Evolutionary conservation across 225 moss, liverwort and hornwort species (phyloP).

Genomic region (Straminergon stramineum): DNA sequence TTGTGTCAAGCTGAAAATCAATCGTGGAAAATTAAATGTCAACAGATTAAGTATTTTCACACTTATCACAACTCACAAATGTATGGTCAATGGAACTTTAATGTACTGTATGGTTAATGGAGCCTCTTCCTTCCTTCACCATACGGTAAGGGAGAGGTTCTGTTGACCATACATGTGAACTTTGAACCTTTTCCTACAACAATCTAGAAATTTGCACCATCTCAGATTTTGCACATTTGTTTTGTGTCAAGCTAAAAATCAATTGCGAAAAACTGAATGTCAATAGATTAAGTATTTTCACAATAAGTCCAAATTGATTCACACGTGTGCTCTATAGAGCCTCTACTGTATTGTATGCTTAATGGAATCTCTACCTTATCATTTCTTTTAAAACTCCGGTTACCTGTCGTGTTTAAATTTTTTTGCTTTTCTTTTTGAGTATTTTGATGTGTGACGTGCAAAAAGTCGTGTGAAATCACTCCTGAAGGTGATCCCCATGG

Average conservation of each 20-base stretch:
- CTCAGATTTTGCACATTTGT: not conserved
- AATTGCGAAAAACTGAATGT: not conserved
- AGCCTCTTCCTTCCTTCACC: not conserved
- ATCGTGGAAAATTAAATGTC: not conserved
- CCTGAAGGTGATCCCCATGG: constrained; percentile 48
- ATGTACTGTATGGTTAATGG: not conserved
- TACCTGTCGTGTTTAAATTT: not conserved
- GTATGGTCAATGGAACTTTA: not conserved
- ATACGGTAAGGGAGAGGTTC: not conserved
- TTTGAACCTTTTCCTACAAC: not conserved
- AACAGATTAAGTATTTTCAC: not conserved
- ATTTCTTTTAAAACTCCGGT: not conserved
- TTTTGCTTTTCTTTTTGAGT: not conserved
- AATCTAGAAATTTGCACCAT: not conserved
- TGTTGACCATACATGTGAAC: not conserved
- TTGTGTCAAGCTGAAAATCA: not conserved
- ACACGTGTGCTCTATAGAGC: too few relatives aligned
- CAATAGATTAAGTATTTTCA: not conserved
- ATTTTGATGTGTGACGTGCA: not conserved
- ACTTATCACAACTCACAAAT: too few relatives aligned
- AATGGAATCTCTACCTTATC: not conserved
- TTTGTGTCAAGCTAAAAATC: not conserved
- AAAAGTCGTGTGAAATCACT: not conserved
- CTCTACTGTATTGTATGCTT: not conserved
- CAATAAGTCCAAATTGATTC: not conserved